These are phyloP conservation scores for Leccinum obscurum DNA, from an alignment of 768 basidiomycete genomes.

Conservation along the genomic window DNA sequence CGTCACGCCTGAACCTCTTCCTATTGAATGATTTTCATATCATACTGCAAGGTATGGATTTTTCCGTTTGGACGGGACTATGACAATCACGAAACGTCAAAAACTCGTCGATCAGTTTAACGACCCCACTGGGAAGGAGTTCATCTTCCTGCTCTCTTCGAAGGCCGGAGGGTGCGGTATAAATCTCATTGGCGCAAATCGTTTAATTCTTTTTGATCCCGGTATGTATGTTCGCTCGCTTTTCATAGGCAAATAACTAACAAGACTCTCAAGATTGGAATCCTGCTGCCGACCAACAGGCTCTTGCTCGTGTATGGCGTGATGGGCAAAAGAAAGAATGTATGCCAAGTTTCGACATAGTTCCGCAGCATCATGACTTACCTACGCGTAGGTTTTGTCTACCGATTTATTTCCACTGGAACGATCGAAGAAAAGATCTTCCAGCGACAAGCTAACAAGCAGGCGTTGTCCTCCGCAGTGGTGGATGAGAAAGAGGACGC, in stretches of 20 bases:
- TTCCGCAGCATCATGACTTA: background rate
- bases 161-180: slow-evolving; percentile 97
- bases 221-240: slow-evolving; percentile 44
- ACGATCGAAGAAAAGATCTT: slow-evolving; percentile 98
- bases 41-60: slow-evolving; percentile 69
- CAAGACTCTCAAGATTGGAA: slow-evolving; percentile 78
- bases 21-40: background rate
- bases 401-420: slow-evolving; percentile 95
- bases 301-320: slow-evolving; percentile 97
- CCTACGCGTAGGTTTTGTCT: slow-evolving; percentile 80
- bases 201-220: slow-evolving; percentile 92
- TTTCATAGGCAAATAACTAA: background rate
- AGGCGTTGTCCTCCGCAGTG: slow-evolving; percentile 95
- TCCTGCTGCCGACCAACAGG: slow-evolving; percentile 97
- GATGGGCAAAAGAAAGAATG: slow-evolving; percentile 99
- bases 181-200: slow-evolving; percentile 94
- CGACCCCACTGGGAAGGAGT: slow-evolving; percentile 89
- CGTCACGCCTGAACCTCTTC: slow-evolving; percentile 14
- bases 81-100: slow-evolving; percentile 89
- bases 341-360: slow-evolving; percentile 37
- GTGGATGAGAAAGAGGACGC: slow-evolving; percentile 97
- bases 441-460: slow-evolving; percentile 94
- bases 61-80: slow-evolving; percentile 90
- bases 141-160: slow-evolving; percentile 90
- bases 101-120: slow-evolving; percentile 98